These are phyloP conservation scores for Candida arabinofermentans DNA, from an alignment of 805 yeast species.

Conservation along the genomic window DNA sequence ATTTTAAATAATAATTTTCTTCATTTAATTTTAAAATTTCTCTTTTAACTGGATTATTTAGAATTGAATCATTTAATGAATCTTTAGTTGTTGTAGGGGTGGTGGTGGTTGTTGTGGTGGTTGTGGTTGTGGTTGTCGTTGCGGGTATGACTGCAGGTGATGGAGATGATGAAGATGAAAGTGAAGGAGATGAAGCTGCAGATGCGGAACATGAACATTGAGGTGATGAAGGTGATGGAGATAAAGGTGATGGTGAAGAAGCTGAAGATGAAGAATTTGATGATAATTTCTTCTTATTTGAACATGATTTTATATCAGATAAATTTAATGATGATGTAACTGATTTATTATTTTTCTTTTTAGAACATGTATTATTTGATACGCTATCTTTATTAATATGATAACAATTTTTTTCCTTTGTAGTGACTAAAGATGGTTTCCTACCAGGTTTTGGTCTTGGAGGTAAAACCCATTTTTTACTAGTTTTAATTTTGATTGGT, in stretches of 20 bases:
- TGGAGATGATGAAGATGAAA: constrained; percentile 1
- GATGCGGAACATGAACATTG: not conserved
- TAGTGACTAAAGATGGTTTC: constrained; percentile 35
- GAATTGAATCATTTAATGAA: constrained; percentile 17
- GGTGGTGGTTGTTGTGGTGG: not conserved
- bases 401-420: constrained; percentile 5
- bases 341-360: constrained; percentile 10
- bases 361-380: not conserved
- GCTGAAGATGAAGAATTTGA: not conserved
- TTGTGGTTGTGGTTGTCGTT: not conserved
- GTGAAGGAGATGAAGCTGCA: constrained; percentile 2
- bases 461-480: constrained; percentile 80
- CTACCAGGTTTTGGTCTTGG: constrained; percentile 79
- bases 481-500: constrained; percentile 45
- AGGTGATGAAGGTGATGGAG: not conserved
- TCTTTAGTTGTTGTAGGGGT: no score
- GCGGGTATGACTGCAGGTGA: not conserved
- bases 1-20: constrained; percentile 41
- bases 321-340: not conserved
- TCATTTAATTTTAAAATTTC: constrained; percentile 40
- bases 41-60: constrained; percentile 33
- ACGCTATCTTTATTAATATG: not conserved
- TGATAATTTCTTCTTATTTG: constrained; percentile 10
- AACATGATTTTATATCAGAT: not conserved
- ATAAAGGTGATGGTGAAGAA: not conserved